Conservation (phyloP, 2,329 filamentous ascomycete species). For the Ophiostoma perfectum region DNA sequence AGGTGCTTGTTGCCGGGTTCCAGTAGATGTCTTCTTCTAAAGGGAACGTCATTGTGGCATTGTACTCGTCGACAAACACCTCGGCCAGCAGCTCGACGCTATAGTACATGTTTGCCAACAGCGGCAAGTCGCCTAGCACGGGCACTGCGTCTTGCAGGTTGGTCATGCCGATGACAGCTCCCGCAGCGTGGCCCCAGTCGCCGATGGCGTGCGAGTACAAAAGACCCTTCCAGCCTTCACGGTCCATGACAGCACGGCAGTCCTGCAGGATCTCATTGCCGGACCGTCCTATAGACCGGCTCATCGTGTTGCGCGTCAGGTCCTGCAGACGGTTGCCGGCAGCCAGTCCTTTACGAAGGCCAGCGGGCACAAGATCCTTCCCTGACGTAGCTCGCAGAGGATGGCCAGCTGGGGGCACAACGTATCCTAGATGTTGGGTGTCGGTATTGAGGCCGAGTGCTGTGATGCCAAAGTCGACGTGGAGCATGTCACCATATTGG, state of each 20-base stretch:
- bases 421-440: slow-evolving; percentile 48
- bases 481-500: slow-evolving; percentile 43
- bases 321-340: slow-evolving; percentile 47
- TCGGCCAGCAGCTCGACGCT: slow-evolving; percentile 47
- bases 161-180: slow-evolving; percentile 46
- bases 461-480: slow-evolving; percentile 42
- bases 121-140: slow-evolving; percentile 42
- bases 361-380: slow-evolving; percentile 38
- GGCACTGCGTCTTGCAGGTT: slow-evolving; percentile 46
- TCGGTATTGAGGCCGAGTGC: slow-evolving; percentile 27
- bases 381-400: slow-evolving; percentile 29
- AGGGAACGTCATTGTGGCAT: slow-evolving; percentile 42
- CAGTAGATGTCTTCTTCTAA: slow-evolving; percentile 49
- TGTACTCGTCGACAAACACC: slow-evolving; percentile 43
- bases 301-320: slow-evolving; percentile 41
- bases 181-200: slow-evolving; percentile 48
- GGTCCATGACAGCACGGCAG: slow-evolving; percentile 37
- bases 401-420: slow-evolving; percentile 39
- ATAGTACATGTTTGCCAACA: slow-evolving; percentile 44
- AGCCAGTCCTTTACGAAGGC: slow-evolving; percentile 39
- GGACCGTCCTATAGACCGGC: slow-evolving; percentile 36
- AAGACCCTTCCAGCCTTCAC: slow-evolving; percentile 42
- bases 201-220: slow-evolving; percentile 48
- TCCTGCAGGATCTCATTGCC: slow-evolving; percentile 43
- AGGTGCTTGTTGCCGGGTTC: slow-evolving; percentile 36